Evolutionary conservation across 345 rosid genomes (phyloP), one percentile per base, ranked within the genome.

Genomic region (Rhodomyrtus tomentosa): DNA sequence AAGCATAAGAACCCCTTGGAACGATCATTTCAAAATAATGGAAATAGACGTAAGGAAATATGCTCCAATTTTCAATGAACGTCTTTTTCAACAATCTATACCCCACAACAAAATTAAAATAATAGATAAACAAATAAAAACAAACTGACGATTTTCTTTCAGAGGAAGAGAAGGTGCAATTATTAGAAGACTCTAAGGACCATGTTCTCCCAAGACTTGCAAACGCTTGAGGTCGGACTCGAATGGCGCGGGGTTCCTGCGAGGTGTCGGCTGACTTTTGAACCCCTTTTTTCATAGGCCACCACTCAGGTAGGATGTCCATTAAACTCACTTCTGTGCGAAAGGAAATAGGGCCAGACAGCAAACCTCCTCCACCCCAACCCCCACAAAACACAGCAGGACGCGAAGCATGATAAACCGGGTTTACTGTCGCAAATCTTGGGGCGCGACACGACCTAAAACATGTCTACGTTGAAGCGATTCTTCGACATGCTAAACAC

Each of bases 351-450:
- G 24, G 16, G 42, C 76, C 74, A 62, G 74, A 62, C 42, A 10
- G 42, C 74, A 16, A 16, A 11, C 74, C 74, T 16, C 40, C 8
- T 32, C 76, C 76, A 62, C 10, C 42, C 42, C 24, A 20, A 32
- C 9, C 42, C 4, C 40, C 42, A 16, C 1, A 10, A 62, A 32
- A 5, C 72, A 6, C 27, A 14, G 72, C 10, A 36, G 1, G 20
- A 18, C 6, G 36, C 40, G 22, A 3, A 6, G 40, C 21, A 6
- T 7, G 21, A 32, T 13, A 2, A 7, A 2, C 42, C 24, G 3
- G 0, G 7, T 62, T 9, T 1, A 0, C 16, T 3, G 38, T 58
- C 2, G 1, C 4, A 7, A 58, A 14, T 7, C 3, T n/a, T 7
- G 16, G 1, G 32, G n/a, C 62, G 12, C 13, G 16, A 18, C 24